Base-by-base conservation (phyloP, 345 rosid species). In the Isatis tinctoria region DNA sequence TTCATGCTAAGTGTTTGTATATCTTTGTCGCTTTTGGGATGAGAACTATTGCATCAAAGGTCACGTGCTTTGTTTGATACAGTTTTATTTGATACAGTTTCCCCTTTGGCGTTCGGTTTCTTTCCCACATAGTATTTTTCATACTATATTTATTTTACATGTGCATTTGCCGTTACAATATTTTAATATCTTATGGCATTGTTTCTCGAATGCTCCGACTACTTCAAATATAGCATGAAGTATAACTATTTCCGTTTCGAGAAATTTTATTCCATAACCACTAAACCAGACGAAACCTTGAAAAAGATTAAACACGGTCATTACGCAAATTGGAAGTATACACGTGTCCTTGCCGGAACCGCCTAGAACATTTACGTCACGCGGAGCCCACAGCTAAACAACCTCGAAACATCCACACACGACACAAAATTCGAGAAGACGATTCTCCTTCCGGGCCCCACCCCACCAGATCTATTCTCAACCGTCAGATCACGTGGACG, bases 261-360 rank as follows among this genome's bases (percentile, higher is more conserved):
- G 10, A 22, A 9, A 11, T 22, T 6, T 41, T 7, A 10, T 13
- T 35, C 32, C 16, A 2, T 18, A 39, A 28, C 43, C n/a, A n/a
- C n/a, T n/a, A n/a, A n/a, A n/a, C 27, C 11, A 33, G 53, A 18
- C 12, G 35, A 53, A 18, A 43, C n/a, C 63, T 22, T 28, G n/a
- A 10, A 9, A 27, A 13, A 52, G 27, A 30, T 57, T 65, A 16
- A 6, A 61, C 65, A 35, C 27, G 35, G 33, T n/a, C 11, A 37
- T 11, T 33, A 5, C n/a, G 27, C 22, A 27, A 27, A 45, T 73
- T 18, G 68, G 2, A 40, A 54, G 27, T 14, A 24, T 58, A 83
- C 93, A 86, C 84, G 89, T 84, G 92, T 73, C 79, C 9, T 57
- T 30, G 4, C 80, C 14, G 8, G 85, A 79, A 75, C 10, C 83